Percentiles rank a stretch among this genome's conserved stretches.
Evolutionary conservation across 129 eudicot genomes (phyloP).

Genomic region (Chrysanthemum makinoi): DNA sequence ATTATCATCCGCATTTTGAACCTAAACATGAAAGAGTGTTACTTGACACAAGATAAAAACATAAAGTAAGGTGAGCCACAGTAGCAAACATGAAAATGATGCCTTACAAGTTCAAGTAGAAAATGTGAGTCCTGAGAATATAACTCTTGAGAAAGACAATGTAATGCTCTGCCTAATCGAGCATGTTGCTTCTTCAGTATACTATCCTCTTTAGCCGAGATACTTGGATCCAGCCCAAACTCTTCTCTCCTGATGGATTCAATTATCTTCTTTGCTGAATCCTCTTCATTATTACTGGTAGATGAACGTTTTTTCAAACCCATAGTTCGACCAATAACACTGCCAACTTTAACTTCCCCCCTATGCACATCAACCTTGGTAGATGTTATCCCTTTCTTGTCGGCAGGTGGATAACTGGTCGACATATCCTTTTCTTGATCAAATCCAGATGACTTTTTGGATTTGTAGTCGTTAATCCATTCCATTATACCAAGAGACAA

Average conservation of each 20-base stretch:
- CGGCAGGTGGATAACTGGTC: constrained; percentile 20
- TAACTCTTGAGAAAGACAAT: constrained; percentile 89
- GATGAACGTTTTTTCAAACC: constrained; percentile 16
- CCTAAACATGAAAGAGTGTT: constrained; percentile 34
- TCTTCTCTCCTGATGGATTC: constrained; percentile 87
- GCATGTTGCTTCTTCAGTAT: constrained; percentile 90
- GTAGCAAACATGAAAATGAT: not conserved
- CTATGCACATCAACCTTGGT: constrained; percentile 22
- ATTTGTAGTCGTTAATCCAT: constrained; percentile 69
- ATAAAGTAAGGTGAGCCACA: not conserved
- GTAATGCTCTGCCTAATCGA: constrained; percentile 91
- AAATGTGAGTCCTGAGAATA: constrained; percentile 97
- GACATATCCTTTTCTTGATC: constrained; percentile 23
- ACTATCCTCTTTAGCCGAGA: constrained; percentile 48
- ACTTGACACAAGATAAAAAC: constrained; percentile 6
- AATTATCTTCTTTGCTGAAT: constrained; percentile 44
- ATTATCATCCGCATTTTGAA: constrained; percentile 99
- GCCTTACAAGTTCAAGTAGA: constrained; percentile 81
- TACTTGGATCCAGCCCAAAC: constrained; percentile 75
- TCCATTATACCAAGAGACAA: constrained; percentile 78
- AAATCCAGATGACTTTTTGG: constrained; percentile 27
- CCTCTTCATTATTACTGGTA: constrained; percentile 21
- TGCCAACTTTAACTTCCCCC: constrained; percentile 22
- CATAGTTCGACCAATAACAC: constrained; percentile 6
- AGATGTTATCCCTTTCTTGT: constrained; percentile 27